These are phyloP conservation scores for Elsinoe batatas DNA, from an alignment of 2,329 filamentous ascomycete genomes.

Conservation along the genomic window DNA sequence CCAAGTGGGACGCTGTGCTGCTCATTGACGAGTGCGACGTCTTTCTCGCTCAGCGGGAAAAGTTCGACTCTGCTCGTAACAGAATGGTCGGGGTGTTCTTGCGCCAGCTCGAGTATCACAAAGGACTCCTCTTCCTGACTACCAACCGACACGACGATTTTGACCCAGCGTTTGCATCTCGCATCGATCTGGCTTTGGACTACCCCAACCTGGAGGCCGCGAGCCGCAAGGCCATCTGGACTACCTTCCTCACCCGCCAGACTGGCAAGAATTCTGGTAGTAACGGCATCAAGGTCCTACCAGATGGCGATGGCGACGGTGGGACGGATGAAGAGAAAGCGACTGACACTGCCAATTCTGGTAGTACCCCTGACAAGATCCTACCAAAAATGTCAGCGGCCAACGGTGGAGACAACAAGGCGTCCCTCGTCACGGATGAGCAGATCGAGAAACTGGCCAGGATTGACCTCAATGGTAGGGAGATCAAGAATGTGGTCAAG, in stretches of 20 bases:
- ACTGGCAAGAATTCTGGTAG: background rate
- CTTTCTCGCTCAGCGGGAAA: constrained; percentile 72
- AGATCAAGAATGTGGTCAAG: constrained; percentile 14
- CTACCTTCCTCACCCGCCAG: background rate
- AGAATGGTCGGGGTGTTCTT: constrained; percentile 81
- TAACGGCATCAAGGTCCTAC: background rate
- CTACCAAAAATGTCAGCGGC: background rate
- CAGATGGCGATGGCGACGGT: background rate
- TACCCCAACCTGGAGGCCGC: constrained; percentile 55
- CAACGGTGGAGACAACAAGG: background rate
- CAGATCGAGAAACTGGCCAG: background rate
- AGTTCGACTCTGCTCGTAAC: constrained; percentile 77
- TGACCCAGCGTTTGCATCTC: constrained; percentile 80
- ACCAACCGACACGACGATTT: constrained; percentile 84
- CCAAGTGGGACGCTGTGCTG: constrained; percentile 76
- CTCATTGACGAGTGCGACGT: constrained; percentile 80
- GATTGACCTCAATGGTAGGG: constrained; percentile 7
- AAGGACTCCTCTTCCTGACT: constrained; percentile 81
- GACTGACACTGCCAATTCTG: background rate
- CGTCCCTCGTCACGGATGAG: background rate
- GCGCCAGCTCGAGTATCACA: constrained; percentile 68
- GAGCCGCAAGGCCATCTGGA: background rate
- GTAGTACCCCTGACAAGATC: background rate
- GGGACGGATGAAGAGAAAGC: background rate
- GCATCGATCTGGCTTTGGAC: constrained; percentile 74